Conservation (phyloP, 179 eudicot species). For the Dionaea muscipula region DNA sequence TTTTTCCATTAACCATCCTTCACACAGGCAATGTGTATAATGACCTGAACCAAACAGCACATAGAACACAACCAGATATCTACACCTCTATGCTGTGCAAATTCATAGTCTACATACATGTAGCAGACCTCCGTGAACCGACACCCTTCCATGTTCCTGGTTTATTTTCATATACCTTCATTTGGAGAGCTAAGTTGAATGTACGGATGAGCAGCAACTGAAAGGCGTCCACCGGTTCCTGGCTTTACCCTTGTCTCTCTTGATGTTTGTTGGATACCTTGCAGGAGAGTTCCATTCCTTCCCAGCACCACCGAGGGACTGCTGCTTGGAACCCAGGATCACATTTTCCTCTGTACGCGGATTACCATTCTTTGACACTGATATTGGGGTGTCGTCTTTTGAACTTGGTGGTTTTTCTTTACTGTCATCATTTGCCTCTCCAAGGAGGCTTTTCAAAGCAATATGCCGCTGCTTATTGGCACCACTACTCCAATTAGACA, state of each 20-base stretch:
- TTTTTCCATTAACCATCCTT: too few species aligned
- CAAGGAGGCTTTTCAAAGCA: constrained; percentile 35
- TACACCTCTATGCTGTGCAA: too few species aligned
- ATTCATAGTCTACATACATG: too few species aligned
- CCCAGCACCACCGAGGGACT: constrained; percentile 4
- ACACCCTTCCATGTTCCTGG: too few species aligned
- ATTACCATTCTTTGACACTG: constrained; percentile 14
- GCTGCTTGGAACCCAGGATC: neutral
- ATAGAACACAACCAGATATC: too few species aligned
- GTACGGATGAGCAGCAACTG: constrained; percentile 11
- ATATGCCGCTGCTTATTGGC: neutral
- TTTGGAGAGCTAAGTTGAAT: constrained; percentile 5
- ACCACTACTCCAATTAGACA: constrained; percentile 5
- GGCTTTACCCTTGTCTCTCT: constrained; percentile 26
- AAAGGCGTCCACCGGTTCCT: constrained; percentile 11
- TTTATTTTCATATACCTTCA: neutral
- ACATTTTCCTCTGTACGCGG: constrained; percentile 8
- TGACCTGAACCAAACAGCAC: too few species aligned
- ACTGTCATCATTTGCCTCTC: constrained; percentile 34
- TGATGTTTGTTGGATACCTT: constrained; percentile 38
- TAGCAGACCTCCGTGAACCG: too few species aligned
- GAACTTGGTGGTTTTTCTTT: constrained; percentile 32
- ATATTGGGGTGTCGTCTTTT: constrained; percentile 15
- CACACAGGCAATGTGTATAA: too few species aligned
- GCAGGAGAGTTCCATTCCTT: constrained; percentile 74